These are phyloP conservation scores for Lasiodiplodia sp. DNA, from an alignment of 2,329 filamentous ascomycete species.

Conservation along the genomic window DNA sequence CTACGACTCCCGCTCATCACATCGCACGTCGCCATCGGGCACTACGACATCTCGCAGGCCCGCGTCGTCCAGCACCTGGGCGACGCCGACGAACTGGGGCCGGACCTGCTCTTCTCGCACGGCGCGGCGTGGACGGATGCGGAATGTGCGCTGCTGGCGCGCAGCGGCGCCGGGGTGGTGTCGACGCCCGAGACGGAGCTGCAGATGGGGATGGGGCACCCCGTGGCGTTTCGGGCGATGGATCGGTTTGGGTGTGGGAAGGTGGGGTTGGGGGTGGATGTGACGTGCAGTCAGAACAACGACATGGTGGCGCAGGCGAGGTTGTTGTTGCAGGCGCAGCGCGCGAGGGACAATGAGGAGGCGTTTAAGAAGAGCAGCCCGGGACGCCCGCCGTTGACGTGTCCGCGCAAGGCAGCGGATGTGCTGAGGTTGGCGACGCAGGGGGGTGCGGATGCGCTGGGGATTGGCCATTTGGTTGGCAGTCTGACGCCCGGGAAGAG, in stretches of 20 bases:
- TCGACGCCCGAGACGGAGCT: conserved; percentile 17
- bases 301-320: conserved; percentile 10
- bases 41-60: background rate
- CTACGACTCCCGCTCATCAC: conserved; percentile 8
- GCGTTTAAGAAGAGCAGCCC: background rate
- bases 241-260: background rate
- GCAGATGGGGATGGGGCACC: conserved; percentile 21
- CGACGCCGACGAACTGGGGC: background rate
- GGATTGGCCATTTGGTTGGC: background rate
- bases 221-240: background rate
- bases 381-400: background rate
- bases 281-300: background rate
- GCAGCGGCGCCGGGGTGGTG: background rate
- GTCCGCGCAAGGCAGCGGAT: background rate
- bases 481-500: background rate
- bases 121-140: conserved; percentile 1
- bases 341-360: background rate
- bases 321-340: conserved; percentile 12
- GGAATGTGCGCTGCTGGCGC: background rate
- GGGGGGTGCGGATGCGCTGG: conserved; percentile 6
- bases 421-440: conserved; percentile 8
- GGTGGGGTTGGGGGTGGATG: conserved; percentile 4
- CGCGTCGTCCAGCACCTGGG: background rate
- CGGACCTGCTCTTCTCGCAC: conserved; percentile 12
- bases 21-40: conserved; percentile 14